A percentile compares a stretch with the other conserved stretches of the same genome.
phyloP scores from a whole-genome alignment of 441 rosid species.

The Euphorbia corollata region DNA sequence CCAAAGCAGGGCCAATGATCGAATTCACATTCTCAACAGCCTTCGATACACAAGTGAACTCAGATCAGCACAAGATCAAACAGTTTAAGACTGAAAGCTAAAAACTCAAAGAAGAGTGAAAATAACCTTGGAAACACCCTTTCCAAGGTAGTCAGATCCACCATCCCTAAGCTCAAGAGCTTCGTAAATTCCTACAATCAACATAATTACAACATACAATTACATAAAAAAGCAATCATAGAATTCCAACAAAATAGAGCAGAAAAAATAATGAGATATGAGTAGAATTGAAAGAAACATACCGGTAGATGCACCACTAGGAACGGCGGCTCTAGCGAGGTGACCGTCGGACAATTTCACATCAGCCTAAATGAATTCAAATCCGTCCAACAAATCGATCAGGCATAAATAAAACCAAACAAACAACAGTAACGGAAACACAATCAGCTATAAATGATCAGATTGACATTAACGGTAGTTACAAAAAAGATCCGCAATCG shows the following conservation, averaged over 20 bases:
- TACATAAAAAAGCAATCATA: background rate
- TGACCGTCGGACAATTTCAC: conserved; percentile 41
- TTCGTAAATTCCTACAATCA: conserved; percentile 66
- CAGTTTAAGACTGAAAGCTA: background rate
- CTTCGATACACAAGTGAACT: conserved; percentile 25
- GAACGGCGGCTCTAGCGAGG: conserved; percentile 68
- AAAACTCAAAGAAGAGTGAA: background rate
- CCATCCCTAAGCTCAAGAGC: conserved; percentile 96
- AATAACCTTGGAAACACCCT: conserved; percentile 79
- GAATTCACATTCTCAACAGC: conserved; percentile 84
- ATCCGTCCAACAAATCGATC: background rate
- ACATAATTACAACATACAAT: background rate
- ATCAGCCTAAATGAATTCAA: conserved; percentile 45
- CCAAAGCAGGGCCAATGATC: conserved; percentile 81
- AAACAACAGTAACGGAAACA: background rate
- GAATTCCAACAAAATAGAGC: background rate
- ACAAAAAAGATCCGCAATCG: background rate
- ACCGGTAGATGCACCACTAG: conserved; percentile 96
- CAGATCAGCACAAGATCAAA: background rate
- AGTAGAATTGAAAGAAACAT: conserved; percentile 14
- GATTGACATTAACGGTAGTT: background rate
- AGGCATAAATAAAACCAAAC: background rate
- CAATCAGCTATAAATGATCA: background rate
- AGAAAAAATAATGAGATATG: background rate
- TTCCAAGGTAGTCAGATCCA: conserved; percentile 88